Evolutionary conservation across 805 yeast genomes (phyloP), one percentile per base, ranked within the genome.

Genomic region (Saturnispora kantuleensis): DNA sequence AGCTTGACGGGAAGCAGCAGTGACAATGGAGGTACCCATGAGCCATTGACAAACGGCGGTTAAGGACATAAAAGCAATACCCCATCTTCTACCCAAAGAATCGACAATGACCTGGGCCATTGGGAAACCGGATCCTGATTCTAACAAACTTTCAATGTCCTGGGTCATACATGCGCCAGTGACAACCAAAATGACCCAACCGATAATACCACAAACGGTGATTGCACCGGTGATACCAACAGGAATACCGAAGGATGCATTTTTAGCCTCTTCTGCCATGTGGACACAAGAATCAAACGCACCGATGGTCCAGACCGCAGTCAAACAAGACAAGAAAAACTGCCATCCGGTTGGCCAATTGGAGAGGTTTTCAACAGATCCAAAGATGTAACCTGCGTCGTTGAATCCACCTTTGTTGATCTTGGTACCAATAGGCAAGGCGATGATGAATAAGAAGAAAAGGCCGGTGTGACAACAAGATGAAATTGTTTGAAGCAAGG

Each of bases 251-350:
- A 67, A 66, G 7, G 76, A 65, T 15, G 86, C 81, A 55, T 78
- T 73, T 45, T 66, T 65, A 11, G 82, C 81, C 59, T 81, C 87
- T 57, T 81, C 88, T 12, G 80, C 67, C 75, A 79, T 75, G 63
- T 81, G 86, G 40, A 81, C 77, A 53, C 81, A 76, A 2, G 83
- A 74, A 58, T 81, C 87, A 58, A 79, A 80, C 0, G 81, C 77
- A 31, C 84, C 82, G 56, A 81, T 79, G 12, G 84, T 78, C 87
- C 88, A 81, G 42, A 79, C 71, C 1, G 79, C 75, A 1, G 84
- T 79, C 76, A 77, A 69, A 50, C 76, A 60, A 6, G 55, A 47
- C 13, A 55, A 31, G 45, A 70, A 58, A 55, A 66, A 73, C 33
- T 74, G 68, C 76, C 79, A 76, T 34, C 83, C 84, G 35, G 56